Percentiles rank a stretch among this genome's conserved stretches.
phyloP scores from a whole-genome alignment of 495 filamentous ascomycete genomes.

The Tetracladium setigerum region DNA sequence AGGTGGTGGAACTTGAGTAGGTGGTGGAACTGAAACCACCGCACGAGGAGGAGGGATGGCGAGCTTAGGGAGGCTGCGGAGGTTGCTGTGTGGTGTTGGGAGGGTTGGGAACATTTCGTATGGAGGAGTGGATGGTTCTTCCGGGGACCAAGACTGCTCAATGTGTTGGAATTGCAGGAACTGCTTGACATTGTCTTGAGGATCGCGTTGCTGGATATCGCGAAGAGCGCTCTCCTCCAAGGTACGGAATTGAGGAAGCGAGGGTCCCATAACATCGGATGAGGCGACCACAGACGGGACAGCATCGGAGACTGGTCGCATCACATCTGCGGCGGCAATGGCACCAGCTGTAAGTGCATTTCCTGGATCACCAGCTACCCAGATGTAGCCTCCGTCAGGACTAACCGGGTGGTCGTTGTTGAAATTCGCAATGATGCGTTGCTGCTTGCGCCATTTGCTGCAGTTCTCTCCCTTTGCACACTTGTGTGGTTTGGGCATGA shows the following conservation, averaged over 20 bases:
- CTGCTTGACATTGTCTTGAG: slow-evolving; percentile 84
- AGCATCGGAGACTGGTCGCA: slow-evolving; percentile 52
- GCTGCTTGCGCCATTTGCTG: slow-evolving; percentile 66
- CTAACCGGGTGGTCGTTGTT: slow-evolving; percentile 60
- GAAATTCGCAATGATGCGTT: slow-evolving; percentile 58
- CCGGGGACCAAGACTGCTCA: slow-evolving; percentile 31
- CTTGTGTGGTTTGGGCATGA: slow-evolving; percentile 73
- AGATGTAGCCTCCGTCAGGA: slow-evolving; percentile 51
- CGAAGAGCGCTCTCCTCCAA: slow-evolving; percentile 66
- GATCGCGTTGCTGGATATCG: slow-evolving; percentile 61
- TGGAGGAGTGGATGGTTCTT: slow-evolving; percentile 46
- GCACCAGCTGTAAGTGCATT: slow-evolving; percentile 54
- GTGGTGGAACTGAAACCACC: slow-evolving; percentile 17
- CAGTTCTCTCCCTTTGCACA: slow-evolving; percentile 91
- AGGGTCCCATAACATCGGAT: slow-evolving; percentile 75
- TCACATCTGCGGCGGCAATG: slow-evolving; percentile 16
- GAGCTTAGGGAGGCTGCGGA: slow-evolving; percentile 29
- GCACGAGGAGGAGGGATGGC: slow-evolving; percentile 24
- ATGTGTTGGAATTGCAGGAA: slow-evolving; percentile 74
- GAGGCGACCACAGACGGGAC: slow-evolving; percentile 81
- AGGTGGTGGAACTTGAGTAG: slow-evolving; percentile 30
- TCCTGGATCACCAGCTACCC: slow-evolving; percentile 61
- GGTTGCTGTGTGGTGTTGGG: slow-evolving; percentile 19
- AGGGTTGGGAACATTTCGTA: slow-evolving; percentile 39
- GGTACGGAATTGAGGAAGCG: slow-evolving; percentile 49